A percentile compares a stretch with the other conserved stretches of the same genome.
Conservation (phyloP, 768 basidiomycete genomes). For the Russula virescens region DNA sequence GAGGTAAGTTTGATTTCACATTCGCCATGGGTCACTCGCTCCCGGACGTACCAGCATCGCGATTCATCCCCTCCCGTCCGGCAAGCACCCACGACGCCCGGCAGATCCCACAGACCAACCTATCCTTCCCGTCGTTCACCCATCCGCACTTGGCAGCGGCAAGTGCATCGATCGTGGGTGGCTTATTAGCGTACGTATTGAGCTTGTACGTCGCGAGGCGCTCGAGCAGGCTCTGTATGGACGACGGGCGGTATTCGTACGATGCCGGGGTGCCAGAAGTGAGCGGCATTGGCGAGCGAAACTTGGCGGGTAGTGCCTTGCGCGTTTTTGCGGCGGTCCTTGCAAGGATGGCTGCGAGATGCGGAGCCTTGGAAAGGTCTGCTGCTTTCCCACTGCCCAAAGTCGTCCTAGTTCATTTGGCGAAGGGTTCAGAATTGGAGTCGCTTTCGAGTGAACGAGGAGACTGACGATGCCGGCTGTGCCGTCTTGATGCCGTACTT, state of each 20-base stretch:
- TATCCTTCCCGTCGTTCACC: constrained; percentile 78
- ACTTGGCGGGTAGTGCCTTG: constrained; percentile 44
- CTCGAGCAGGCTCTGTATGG: constrained; percentile 62
- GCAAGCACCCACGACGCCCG: constrained; percentile 68
- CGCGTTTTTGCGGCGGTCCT: constrained; percentile 55
- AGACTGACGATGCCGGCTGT: constrained; percentile 35
- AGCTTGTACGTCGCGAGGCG: constrained; percentile 76
- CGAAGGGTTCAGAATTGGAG: constrained; percentile 9
- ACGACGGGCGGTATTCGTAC: constrained; percentile 75
- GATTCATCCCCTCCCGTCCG: constrained; percentile 61
- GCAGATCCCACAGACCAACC: constrained; percentile 69
- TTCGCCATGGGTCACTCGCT: constrained; percentile 16
- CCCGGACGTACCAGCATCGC: constrained; percentile 66
- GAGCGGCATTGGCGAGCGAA: constrained; percentile 32
- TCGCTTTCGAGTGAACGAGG: neutral
- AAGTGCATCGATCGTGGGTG: constrained; percentile 65
- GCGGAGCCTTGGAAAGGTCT: constrained; percentile 51
- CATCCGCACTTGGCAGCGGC: constrained; percentile 80
- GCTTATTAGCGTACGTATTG: constrained; percentile 76
- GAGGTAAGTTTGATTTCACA: neutral
- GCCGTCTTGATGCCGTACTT: constrained; percentile 68
- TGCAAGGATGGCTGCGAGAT: constrained; percentile 64
- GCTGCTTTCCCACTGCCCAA: constrained; percentile 28
- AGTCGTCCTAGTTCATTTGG: constrained; percentile 14
- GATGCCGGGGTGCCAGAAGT: constrained; percentile 30